Percentiles rank a stretch among this genome's conserved stretches.
Conservation (phyloP, 1,284 basidiomycete species). For the Xerocomus subilludens region DNA sequence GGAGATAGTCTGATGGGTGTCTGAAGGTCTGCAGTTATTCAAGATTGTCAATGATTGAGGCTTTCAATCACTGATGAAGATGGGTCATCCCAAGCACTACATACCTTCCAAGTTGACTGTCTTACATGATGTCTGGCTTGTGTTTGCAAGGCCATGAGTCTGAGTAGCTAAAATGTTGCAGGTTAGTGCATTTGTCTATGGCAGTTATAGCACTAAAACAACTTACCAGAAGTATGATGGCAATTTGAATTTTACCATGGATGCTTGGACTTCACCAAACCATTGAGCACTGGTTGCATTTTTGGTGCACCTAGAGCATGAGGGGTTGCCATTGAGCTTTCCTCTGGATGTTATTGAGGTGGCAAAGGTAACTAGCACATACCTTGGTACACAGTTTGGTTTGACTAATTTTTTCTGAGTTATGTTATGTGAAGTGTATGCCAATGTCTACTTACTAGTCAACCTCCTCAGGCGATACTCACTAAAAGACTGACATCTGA, state of each 20-base stretch:
- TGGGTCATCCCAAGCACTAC: constrained; percentile 9
- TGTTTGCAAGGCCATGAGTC: too few relatives aligned
- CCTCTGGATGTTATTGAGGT: not conserved
- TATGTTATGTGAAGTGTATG: too few relatives aligned
- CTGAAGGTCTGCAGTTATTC: constrained; percentile 17
- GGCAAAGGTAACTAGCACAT: too few relatives aligned
- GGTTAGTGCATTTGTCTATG: too few relatives aligned
- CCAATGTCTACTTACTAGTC: too few relatives aligned
- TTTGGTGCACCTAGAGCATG: constrained; percentile 9
- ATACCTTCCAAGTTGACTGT: too few relatives aligned
- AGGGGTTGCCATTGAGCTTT: not conserved
- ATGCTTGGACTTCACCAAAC: constrained; percentile 35
- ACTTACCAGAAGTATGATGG: constrained; percentile 30
- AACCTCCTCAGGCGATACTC: too few relatives aligned
- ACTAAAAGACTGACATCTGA: too few relatives aligned
- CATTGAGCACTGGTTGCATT: constrained; percentile 25
- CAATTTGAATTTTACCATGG: constrained; percentile 22
- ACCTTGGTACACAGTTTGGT: too few relatives aligned
- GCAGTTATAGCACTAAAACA: not conserved
- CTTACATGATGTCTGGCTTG: too few relatives aligned
- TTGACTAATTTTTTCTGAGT: not conserved
- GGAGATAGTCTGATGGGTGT: constrained; percentile 9
- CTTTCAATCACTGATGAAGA: constrained; percentile 27
- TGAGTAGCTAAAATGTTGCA: too few relatives aligned
- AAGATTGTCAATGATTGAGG: constrained; percentile 1